Conservation (phyloP, 805 yeast genomes). For the Nakazawaea holstii region DNA sequence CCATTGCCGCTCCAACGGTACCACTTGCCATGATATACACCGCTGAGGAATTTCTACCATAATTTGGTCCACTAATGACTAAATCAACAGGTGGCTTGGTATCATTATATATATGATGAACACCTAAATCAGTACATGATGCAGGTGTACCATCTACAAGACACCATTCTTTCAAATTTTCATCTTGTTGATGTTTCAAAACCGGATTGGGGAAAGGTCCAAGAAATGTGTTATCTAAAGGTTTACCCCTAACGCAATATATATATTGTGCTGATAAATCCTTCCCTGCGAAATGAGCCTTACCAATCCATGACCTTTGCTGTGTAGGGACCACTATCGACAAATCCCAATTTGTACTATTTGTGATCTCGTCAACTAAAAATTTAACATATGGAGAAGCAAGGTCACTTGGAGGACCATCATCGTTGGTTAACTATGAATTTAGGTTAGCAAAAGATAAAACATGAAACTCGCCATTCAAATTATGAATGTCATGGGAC, state of each 20-base stretch:
- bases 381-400: constrained; percentile 83
- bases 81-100: constrained; percentile 65
- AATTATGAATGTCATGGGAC: background rate
- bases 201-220: constrained; percentile 67
- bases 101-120: constrained; percentile 55
- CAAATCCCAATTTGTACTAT: constrained; percentile 75
- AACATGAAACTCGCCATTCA: background rate
- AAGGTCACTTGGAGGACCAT: constrained; percentile 82
- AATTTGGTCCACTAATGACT: constrained; percentile 93
- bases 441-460: background rate
- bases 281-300: constrained; percentile 88
- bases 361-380: constrained; percentile 62
- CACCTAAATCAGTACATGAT: constrained; percentile 86
- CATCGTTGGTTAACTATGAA: constrained; percentile 73
- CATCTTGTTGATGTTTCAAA: constrained; percentile 28
- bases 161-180: constrained; percentile 69
- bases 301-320: constrained; percentile 93
- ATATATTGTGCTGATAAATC: constrained; percentile 55
- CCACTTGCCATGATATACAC: constrained; percentile 89
- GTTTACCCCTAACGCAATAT: constrained; percentile 44
- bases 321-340: constrained; percentile 84
- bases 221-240: constrained; percentile 46
- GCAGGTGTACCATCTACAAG: constrained; percentile 94
- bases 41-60: constrained; percentile 88
- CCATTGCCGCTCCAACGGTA: constrained; percentile 96